Evolutionary conservation across 768 basidiomycete genomes (phyloP), one percentile per base, ranked within the genome.

Genomic region (Lyophyllum atratum): DNA sequence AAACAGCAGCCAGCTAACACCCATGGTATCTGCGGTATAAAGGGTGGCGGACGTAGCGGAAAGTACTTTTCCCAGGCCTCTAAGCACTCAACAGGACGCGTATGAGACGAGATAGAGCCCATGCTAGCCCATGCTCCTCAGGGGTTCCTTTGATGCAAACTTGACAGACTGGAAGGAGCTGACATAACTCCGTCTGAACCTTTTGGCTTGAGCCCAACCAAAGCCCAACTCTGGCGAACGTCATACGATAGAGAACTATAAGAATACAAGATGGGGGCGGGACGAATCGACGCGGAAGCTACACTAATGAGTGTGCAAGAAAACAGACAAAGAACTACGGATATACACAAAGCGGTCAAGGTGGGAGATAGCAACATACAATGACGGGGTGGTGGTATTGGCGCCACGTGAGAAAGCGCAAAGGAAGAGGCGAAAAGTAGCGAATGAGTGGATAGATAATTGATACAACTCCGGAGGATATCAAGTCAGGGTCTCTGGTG

Each of bases 21-120:
- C 97, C 87, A 98, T 91, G 3, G 92, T 95, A 70, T 98, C 96
- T 7, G 84, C 93, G 0, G 93, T 93, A 68, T 88, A 92, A 4
- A 98, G 72, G 25, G 80, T 73, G 0, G 75, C 81, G 19, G 76
- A 72, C 11, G 66, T 68, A n/a, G 74, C 76, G 3, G 84, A 81
- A 37, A 74, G 61, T 14, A 72, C 62, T 56, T 77, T 75, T n/a
- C 82, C n/a, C n/a, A n/a, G n/a, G n/a, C 88, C 37, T 84, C 80
- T 12, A 97, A 70, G 58, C 84, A 85, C 69, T 93, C 92, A 8
- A 98, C 86, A 3, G 96, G 96, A 14, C 96, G 84, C 9, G 85
- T 90, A 71, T 99, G 96, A 0, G 86, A 83, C 4, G 92, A 90
- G 44, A 97, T 80, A 4, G 86, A 87, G 44, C 87, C 88, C 1